phyloP scores from a whole-genome alignment of 2,329 filamentous ascomycete genomes.

The Fusarium decemcellulare region DNA sequence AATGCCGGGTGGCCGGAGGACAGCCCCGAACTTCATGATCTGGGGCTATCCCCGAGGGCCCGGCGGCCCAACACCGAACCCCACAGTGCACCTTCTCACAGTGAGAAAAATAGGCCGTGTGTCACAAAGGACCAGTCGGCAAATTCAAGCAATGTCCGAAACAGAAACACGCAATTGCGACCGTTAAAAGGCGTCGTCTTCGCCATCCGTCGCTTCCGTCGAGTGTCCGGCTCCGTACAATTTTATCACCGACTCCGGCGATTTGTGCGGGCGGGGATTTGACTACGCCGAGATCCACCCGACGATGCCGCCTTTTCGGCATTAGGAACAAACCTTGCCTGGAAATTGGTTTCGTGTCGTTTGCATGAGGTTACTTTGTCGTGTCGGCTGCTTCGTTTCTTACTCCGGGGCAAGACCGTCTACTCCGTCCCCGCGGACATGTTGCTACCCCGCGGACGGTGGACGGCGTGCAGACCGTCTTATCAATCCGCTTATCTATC shows the following conservation, averaged over 20 bases:
- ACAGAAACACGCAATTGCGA: neutral
- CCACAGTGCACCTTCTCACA: neutral
- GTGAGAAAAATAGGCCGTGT: neutral
- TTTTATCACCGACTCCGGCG: constrained; percentile 31
- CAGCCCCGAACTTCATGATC: neutral
- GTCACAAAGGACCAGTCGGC: neutral
- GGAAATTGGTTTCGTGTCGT: neutral
- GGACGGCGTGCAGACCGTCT: constrained; percentile 4
- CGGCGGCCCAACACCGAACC: neutral
- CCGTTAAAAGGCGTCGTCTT: neutral
- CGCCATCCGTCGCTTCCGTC: neutral
- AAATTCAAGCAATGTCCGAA: constrained; percentile 1
- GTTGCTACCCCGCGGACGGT: constrained; percentile 5
- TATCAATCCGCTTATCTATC: constrained; percentile 43
- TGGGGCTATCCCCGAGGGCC: constrained; percentile 8
- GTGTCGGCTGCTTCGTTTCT: neutral
- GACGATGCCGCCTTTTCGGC: neutral
- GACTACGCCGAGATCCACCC: constrained; percentile 27
- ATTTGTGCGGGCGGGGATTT: constrained; percentile 37
- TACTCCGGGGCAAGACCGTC: neutral
- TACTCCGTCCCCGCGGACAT: constrained; percentile 4
- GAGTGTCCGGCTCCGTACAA: constrained; percentile 20
- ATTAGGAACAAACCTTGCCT: neutral
- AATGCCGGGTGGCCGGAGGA: constrained; percentile 2
- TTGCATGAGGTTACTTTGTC: neutral